A percentile compares a stretch with the other conserved stretches of the same genome.
Conservation (phyloP, 179 eudicot genomes). For the Amaranthus tricolor region DNA sequence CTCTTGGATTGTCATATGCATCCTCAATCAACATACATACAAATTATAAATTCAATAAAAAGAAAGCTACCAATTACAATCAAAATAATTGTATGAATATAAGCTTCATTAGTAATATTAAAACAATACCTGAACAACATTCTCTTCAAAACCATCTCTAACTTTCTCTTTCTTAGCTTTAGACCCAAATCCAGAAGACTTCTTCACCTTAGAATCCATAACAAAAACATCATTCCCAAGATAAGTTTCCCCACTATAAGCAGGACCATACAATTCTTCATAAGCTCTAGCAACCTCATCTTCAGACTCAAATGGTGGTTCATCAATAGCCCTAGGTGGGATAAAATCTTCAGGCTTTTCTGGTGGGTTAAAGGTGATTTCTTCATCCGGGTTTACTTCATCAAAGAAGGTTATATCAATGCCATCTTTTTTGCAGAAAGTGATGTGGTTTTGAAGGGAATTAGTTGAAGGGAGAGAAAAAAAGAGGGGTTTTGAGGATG, state of each 20-base stretch:
- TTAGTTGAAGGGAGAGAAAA: conserved; percentile 20
- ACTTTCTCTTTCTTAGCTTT: conserved; percentile 60
- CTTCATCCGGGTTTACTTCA: conserved; percentile 45
- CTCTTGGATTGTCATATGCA: background rate
- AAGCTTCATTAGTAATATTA: background rate
- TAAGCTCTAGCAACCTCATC: conserved; percentile 63
- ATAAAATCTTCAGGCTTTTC: conserved; percentile 62
- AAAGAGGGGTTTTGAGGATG: conserved; percentile 11
- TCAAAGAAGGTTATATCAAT: conserved; percentile 47
- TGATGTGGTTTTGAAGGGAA: conserved; percentile 6
- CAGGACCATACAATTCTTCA: conserved; percentile 86
- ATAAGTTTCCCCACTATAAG: conserved; percentile 57
- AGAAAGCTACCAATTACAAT: background rate
- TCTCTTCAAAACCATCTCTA: conserved; percentile 87
- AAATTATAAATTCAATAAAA: background rate
- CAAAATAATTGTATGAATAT: background rate
- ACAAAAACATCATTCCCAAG: conserved; percentile 63
- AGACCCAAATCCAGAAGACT: conserved; percentile 48
- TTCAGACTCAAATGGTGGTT: conserved; percentile 61
- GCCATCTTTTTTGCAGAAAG: conserved; percentile 20
- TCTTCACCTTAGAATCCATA: conserved; percentile 68
- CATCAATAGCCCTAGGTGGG: conserved; percentile 61
- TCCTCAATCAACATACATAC: background rate
- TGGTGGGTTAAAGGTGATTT: conserved; percentile 51
- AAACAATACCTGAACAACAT: conserved; percentile 55